phyloP scores from a whole-genome alignment of 179 eudicot genomes.

The Nepenthes alata region DNA sequence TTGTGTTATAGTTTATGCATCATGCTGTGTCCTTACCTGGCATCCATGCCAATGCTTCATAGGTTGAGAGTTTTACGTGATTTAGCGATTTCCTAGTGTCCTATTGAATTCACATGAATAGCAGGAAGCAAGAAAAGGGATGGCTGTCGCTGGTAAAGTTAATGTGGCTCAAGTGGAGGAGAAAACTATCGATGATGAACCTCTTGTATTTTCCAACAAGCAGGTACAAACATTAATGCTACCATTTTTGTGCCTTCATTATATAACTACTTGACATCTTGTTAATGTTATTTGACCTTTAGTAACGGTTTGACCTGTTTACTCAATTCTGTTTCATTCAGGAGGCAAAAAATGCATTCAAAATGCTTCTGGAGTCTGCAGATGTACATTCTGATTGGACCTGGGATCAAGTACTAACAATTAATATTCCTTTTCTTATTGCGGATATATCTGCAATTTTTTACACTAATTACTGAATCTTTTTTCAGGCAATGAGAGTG shows the following conservation, averaged over 20 bases:
- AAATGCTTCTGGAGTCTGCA: slow-evolving; percentile 72
- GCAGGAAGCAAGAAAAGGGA: slow-evolving; percentile 76
- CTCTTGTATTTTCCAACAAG: slow-evolving; percentile 65
- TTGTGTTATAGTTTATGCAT: too few relatives aligned
- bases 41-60: background rate
- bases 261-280: background rate
- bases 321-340: slow-evolving; percentile 12
- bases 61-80: background rate
- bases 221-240: slow-evolving; percentile 33
- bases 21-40: too few relatives aligned
- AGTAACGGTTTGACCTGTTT: background rate
- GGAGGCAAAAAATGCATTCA: slow-evolving; percentile 93
- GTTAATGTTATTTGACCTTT: background rate
- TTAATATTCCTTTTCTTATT: background rate
- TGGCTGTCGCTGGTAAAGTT: slow-evolving; percentile 47
- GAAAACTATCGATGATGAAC: slow-evolving; percentile 60
- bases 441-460: slow-evolving; percentile 4
- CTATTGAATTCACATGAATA: slow-evolving; percentile 1
- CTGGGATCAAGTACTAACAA: slow-evolving; percentile 84
- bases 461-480: slow-evolving; percentile 10
- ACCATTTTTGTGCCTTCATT: background rate
- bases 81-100: background rate
- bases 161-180: slow-evolving; percentile 46
- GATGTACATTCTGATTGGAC: slow-evolving; percentile 94
- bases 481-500: slow-evolving; percentile 79